Evolutionary conservation across 1,284 basidiomycete genomes (phyloP).

Genomic region (Ganoderma lingzhi): DNA sequence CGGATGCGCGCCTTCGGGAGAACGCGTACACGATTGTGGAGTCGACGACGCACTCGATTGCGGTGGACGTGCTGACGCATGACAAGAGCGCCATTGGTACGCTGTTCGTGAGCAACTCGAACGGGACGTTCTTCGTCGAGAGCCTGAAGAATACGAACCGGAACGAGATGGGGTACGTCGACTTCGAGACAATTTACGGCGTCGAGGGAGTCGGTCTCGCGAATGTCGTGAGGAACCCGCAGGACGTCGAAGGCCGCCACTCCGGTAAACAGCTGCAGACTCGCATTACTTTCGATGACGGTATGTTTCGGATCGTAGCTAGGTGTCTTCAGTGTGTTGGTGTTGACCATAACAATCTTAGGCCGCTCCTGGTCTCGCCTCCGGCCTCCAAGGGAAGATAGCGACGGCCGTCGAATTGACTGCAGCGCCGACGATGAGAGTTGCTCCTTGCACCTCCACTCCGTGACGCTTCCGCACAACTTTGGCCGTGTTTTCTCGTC

Average conservation of each 20-base stretch:
- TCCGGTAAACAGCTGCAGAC: constrained; percentile 76
- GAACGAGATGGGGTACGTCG: constrained; percentile 89
- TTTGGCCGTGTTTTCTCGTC: constrained; percentile 94
- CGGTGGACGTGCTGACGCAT: constrained; percentile 90
- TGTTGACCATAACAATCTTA: neutral
- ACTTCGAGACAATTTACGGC: constrained; percentile 92
- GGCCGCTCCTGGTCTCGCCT: constrained; percentile 83
- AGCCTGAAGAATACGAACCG: constrained; percentile 91
- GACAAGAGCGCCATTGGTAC: constrained; percentile 83
- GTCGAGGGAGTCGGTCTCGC: constrained; percentile 95
- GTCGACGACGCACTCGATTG: constrained; percentile 90
- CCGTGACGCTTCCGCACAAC: constrained; percentile 92
- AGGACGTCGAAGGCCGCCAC: constrained; percentile 77
- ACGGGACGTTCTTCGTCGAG: constrained; percentile 96
- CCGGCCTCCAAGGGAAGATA: constrained; percentile 68
- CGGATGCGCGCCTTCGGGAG: constrained; percentile 79
- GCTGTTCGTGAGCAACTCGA: constrained; percentile 93
- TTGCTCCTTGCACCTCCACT: constrained; percentile 92
- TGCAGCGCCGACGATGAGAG: constrained; percentile 70
- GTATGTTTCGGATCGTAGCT: constrained; percentile 44
- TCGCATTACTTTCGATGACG: constrained; percentile 93
- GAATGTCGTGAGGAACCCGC: constrained; percentile 86
- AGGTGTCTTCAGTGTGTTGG: neutral
- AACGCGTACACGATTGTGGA: constrained; percentile 98
- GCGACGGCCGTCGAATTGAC: constrained; percentile 64